Evolutionary conservation across 2,329 filamentous ascomycete genomes (phyloP).

Genomic region (Cordyceps pruinosa): DNA sequence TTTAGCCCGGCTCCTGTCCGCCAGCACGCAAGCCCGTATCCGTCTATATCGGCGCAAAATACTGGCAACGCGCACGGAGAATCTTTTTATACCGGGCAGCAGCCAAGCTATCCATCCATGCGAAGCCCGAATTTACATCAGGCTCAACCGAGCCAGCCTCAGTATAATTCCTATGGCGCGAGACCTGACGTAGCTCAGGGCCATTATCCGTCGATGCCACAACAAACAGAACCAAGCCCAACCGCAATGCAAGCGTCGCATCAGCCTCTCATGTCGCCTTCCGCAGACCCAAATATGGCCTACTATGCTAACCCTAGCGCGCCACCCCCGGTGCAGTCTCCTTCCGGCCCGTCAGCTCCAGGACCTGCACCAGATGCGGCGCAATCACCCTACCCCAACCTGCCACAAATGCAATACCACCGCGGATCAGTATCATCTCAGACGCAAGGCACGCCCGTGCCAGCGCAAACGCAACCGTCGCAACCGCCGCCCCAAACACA

Average conservation of each 20-base stretch:
- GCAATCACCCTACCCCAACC: slow-evolving; percentile 46
- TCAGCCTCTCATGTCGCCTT: slow-evolving; percentile 22
- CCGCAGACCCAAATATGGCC: slow-evolving; percentile 45
- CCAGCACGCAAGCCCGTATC: slow-evolving; percentile 59
- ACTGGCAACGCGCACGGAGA: slow-evolving; percentile 51
- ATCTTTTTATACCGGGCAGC: slow-evolving; percentile 72
- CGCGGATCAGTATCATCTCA: slow-evolving; percentile 34
- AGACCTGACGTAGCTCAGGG: slow-evolving; percentile 32
- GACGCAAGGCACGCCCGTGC: slow-evolving; percentile 26
- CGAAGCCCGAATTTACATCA: slow-evolving; percentile 31
- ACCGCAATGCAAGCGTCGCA: slow-evolving; percentile 26
- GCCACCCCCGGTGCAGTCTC: slow-evolving; percentile 24
- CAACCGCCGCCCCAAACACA: slow-evolving; percentile 25
- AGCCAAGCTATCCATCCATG: slow-evolving; percentile 48
- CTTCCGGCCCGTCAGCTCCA: slow-evolving; percentile 31
- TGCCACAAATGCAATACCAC: slow-evolving; percentile 42
- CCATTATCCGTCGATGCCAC: slow-evolving; percentile 40
- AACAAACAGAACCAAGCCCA: slow-evolving; percentile 22
- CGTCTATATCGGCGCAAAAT: slow-evolving; percentile 54
- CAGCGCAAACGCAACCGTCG: slow-evolving; percentile 21
- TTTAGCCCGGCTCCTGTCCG: slow-evolving; percentile 51
- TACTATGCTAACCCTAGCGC: slow-evolving; percentile 47
- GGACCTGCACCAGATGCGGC: slow-evolving; percentile 34
- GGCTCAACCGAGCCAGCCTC: slow-evolving; percentile 31
- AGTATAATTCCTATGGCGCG: slow-evolving; percentile 38